Conservation (phyloP, 495 filamentous ascomycete genomes). For the Thozetella sp. region DNA sequence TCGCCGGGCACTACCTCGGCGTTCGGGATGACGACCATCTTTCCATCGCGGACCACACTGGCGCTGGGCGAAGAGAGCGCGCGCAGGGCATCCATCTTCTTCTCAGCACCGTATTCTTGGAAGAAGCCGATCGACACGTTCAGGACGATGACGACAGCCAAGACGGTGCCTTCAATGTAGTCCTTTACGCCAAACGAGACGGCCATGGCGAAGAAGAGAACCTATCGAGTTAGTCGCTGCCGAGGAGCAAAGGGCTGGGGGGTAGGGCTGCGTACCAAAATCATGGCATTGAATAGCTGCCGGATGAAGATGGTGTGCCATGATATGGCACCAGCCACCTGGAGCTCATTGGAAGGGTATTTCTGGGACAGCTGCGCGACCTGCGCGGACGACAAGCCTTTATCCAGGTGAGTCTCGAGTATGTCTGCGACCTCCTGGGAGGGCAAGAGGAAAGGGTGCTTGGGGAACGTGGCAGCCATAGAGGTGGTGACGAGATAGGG, state of each 20-base stretch:
- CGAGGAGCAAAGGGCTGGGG: background rate
- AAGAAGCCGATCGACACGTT: constrained; percentile 81
- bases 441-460: constrained; percentile 54
- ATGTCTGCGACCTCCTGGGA: constrained; percentile 51
- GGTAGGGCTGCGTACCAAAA: constrained; percentile 47
- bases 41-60: constrained; percentile 72
- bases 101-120: constrained; percentile 84
- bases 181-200: constrained; percentile 79
- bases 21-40: constrained; percentile 61
- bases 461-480: constrained; percentile 44
- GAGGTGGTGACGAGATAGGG: constrained; percentile 3
- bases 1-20: constrained; percentile 82
- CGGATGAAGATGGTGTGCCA: constrained; percentile 69
- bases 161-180: constrained; percentile 82
- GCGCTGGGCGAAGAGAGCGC: constrained; percentile 80
- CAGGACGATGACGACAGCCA: constrained; percentile 78
- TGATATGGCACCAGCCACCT: constrained; percentile 58
- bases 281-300: constrained; percentile 70
- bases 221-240: constrained; percentile 42
- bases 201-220: constrained; percentile 82
- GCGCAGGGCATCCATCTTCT: constrained; percentile 81
- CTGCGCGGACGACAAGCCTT: constrained; percentile 53
- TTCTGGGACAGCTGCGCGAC: constrained; percentile 48
- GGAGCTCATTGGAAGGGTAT: constrained; percentile 64
- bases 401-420: constrained; percentile 58